These are phyloP conservation scores for Cladosporium velox DNA, from an alignment of 2,329 filamentous ascomycete genomes.

Conservation along the genomic window DNA sequence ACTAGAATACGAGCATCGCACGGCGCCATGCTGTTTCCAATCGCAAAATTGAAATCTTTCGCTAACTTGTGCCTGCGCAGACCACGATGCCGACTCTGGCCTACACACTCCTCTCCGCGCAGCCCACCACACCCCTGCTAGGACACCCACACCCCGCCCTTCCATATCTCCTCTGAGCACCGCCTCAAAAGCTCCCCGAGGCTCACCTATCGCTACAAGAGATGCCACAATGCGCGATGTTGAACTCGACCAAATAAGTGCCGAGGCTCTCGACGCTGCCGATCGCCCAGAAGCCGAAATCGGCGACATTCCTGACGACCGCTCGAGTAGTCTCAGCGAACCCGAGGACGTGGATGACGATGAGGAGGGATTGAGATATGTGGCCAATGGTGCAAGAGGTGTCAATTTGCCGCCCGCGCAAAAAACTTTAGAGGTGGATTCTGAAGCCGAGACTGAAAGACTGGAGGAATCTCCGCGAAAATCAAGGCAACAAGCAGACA, in stretches of 20 bases:
- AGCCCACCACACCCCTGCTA: conserved; percentile 19
- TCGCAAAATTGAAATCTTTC: not conserved
- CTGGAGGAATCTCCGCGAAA: conserved; percentile 67
- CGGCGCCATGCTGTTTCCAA: not conserved
- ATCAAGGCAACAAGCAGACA: conserved; percentile 35
- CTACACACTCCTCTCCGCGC: conserved; percentile 12
- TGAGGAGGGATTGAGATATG: conserved; percentile 22
- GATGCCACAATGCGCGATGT: conserved; percentile 19
- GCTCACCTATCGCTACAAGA: conserved; percentile 32
- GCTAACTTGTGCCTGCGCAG: conserved; percentile 17
- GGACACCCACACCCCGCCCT: conserved; percentile 31
- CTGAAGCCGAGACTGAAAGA: conserved; percentile 92
- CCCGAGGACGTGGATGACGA: conserved; percentile 71
- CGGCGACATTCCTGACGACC: conserved; percentile 39
- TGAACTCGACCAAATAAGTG: not conserved
- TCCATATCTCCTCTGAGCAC: conserved; percentile 40
- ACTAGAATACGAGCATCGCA: not conserved
- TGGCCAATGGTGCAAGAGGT: conserved; percentile 10
- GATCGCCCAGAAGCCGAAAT: conserved; percentile 25
- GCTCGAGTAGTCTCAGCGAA: conserved; percentile 91
- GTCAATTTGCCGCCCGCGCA: conserved; percentile 18
- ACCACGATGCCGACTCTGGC: conserved; percentile 19
- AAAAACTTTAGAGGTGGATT: conserved; percentile 56
- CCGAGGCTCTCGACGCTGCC: conserved; percentile 15
- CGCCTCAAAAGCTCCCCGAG: conserved; percentile 29